These are phyloP conservation scores for Mesostigma viride DNA, from an alignment of 139 green algal genomes.

Conservation along the genomic window DNA sequence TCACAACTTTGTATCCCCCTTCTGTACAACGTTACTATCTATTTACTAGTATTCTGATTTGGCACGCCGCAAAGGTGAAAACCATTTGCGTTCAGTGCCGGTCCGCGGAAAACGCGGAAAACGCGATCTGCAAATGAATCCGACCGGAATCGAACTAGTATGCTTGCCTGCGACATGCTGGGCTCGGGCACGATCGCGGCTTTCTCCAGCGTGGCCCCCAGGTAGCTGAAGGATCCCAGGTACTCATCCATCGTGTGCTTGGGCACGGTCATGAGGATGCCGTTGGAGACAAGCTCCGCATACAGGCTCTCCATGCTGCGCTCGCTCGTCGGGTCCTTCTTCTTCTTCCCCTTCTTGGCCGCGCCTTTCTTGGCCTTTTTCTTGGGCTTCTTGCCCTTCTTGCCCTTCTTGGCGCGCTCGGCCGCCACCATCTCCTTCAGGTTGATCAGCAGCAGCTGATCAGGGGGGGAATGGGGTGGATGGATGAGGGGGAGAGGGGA, in stretches of 20 bases:
- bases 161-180: slow-evolving; percentile 50
- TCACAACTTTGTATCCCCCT: too few relatives aligned
- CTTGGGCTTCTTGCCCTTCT: slow-evolving; percentile 38
- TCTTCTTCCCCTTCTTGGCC: slow-evolving; percentile 57
- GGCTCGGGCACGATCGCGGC: slow-evolving; percentile 52
- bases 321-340: slow-evolving; percentile 76
- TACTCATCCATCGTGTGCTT: too few relatives aligned
- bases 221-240: slow-evolving; percentile 47
- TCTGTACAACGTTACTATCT: too few relatives aligned
- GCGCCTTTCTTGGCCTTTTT: slow-evolving; percentile 38
- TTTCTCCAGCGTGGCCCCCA: slow-evolving; percentile 41
- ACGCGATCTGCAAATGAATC: too few relatives aligned
- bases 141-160: too few relatives aligned
- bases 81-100: too few relatives aligned
- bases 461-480: too few relatives aligned
- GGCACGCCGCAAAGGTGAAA: too few relatives aligned
- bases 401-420: slow-evolving; percentile 56
- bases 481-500: too few relatives aligned
- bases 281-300: slow-evolving; percentile 65
- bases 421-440: slow-evolving; percentile 63
- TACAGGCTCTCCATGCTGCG: slow-evolving; percentile 73
- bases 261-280: slow-evolving; percentile 50
- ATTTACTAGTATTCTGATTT: too few relatives aligned
- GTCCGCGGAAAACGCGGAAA: too few relatives aligned
- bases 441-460: slow-evolving; percentile 71